Conservation (phyloP, 495 filamentous ascomycete species). For the Poronia punctata region DNA sequence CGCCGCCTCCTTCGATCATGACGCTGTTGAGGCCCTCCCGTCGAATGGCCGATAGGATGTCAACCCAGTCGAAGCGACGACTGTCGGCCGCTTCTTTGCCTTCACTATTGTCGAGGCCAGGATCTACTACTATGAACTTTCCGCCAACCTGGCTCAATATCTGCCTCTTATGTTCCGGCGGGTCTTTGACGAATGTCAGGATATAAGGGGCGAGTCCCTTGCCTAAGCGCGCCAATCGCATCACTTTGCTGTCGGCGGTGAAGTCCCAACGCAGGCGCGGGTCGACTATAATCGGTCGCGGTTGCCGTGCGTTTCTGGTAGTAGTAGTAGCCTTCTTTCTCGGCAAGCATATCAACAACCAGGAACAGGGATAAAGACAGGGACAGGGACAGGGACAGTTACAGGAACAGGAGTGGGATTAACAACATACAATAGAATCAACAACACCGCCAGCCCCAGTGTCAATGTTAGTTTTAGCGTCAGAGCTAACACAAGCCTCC, state of each 20-base stretch:
- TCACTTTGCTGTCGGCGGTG: slow-evolving; percentile 50
- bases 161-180: slow-evolving; percentile 17
- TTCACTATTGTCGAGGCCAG: not conserved
- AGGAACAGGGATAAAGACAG: no score
- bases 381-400: no score
- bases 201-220: slow-evolving; percentile 68
- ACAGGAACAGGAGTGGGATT: not conserved
- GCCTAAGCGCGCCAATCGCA: slow-evolving; percentile 56
- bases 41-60: slow-evolving; percentile 50
- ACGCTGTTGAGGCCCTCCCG: slow-evolving; percentile 63
- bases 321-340: not conserved
- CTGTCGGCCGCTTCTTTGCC: not conserved
- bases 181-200: slow-evolving; percentile 37
- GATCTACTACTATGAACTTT: slow-evolving; percentile 25
- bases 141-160: slow-evolving; percentile 32
- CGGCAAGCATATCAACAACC: not conserved
- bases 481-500: slow-evolving; percentile 3
- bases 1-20: slow-evolving; percentile 83
- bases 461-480: slow-evolving; percentile 22
- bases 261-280: slow-evolving; percentile 63
- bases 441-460: slow-evolving; percentile 22
- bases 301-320: slow-evolving; percentile 42
- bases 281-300: slow-evolving; percentile 73
- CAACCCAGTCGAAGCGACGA: slow-evolving; percentile 49
- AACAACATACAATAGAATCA: no score